These are phyloP conservation scores for Backusella parvicylindrica DNA, from an alignment of 192 early-diverging fungal species.

Conservation along the genomic window DNA sequence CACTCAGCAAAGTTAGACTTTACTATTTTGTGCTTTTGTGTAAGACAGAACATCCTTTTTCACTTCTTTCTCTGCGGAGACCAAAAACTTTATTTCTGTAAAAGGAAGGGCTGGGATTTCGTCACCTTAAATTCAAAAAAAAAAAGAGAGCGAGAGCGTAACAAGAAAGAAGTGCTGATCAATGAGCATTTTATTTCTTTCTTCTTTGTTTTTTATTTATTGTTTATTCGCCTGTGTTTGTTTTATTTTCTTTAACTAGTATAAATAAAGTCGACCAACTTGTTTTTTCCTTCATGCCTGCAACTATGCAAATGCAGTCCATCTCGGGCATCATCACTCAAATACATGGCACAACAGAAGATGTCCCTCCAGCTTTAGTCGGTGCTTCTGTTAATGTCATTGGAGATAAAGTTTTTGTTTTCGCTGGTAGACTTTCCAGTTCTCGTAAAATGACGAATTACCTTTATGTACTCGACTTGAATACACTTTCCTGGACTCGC, in stretches of 20 bases:
- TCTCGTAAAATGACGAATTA: slow-evolving; percentile 70
- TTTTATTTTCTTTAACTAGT: not conserved
- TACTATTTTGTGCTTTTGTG: not conserved
- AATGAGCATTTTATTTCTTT: not conserved
- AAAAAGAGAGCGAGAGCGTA: not conserved
- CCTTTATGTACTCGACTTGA: slow-evolving; percentile 64
- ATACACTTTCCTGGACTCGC: slow-evolving; percentile 58
- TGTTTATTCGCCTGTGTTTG: not conserved
- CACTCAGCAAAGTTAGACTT: not conserved
- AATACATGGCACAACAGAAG: slow-evolving; percentile 51
- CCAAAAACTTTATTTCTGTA: not conserved
- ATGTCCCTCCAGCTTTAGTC: slow-evolving; percentile 74
- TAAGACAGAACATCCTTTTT: not conserved
- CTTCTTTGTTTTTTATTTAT: not conserved
- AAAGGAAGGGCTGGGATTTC: not conserved
- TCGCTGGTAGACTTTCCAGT: slow-evolving; percentile 69
- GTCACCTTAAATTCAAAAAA: not conserved
- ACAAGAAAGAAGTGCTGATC: not conserved
- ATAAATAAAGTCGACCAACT: not conserved
- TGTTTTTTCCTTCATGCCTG: slow-evolving; percentile 2
- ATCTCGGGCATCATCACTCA: slow-evolving; percentile 50
- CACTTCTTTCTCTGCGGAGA: not conserved
- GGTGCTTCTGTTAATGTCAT: slow-evolving; percentile 70
- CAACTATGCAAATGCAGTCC: slow-evolving; percentile 41
- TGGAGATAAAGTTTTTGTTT: slow-evolving; percentile 60